Evolutionary conservation across 2,329 filamentous ascomycete genomes (phyloP).

Genomic region (Chrysoporthe austroafricana): DNA sequence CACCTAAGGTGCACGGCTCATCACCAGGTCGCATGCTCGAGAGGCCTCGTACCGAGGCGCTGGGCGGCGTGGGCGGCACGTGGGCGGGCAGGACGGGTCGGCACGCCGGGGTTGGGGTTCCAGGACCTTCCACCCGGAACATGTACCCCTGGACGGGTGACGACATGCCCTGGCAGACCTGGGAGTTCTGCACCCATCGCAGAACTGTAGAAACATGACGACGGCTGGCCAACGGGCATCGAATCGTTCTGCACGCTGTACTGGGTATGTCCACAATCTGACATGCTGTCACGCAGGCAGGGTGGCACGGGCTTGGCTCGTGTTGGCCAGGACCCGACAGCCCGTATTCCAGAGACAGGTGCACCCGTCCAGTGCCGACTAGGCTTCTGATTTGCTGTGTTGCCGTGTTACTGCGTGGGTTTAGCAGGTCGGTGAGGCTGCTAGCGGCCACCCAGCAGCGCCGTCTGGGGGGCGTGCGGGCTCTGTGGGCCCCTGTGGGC

Average conservation of each 20-base stretch:
- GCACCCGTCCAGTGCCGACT: neutral
- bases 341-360: neutral
- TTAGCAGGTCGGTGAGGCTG: neutral
- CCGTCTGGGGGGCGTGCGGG: no score
- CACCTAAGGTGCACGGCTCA: no score
- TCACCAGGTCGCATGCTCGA: no score
- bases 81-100: no score
- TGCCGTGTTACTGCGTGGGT: no score
- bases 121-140: neutral
- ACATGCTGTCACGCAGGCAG: neutral
- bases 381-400: constrained; percentile 3
- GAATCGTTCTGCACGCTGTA: no score
- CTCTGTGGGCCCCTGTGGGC: neutral
- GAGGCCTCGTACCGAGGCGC: no score
- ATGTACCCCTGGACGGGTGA: neutral
- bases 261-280: no score
- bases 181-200: neutral
- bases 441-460: neutral
- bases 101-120: neutral
- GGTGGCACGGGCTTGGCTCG: constrained; percentile 1
- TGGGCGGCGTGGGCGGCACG: no score
- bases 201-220: neutral
- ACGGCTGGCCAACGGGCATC: no score
- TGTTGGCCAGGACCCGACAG: constrained; percentile 9
- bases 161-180: neutral